Percentiles rank a stretch among this genome's conserved stretches.
These are phyloP conservation scores for Botrytis elliptica DNA, from an alignment of 2,329 filamentous ascomycete species.

Conservation along the genomic window DNA sequence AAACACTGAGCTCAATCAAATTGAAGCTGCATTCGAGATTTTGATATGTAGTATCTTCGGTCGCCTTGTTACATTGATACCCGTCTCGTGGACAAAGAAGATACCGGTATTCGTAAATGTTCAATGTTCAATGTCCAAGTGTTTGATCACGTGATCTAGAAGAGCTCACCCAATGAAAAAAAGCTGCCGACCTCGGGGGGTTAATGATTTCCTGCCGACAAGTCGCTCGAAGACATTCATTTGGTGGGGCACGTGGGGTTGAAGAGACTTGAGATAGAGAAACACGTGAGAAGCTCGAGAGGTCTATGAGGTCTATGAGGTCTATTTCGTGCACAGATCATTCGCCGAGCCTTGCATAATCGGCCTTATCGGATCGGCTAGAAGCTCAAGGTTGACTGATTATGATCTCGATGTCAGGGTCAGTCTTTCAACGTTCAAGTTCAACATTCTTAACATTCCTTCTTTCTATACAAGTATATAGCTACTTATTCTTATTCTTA, in stretches of 20 bases:
- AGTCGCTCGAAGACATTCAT: neutral
- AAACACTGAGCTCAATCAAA: neutral
- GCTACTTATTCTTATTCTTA: neutral
- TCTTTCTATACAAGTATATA: neutral
- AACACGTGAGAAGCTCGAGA: neutral
- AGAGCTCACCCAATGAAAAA: neutral
- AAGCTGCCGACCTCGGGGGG: too few relatives aligned
- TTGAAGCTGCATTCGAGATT: neutral
- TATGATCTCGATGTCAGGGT: neutral
- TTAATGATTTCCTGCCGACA: too few relatives aligned
- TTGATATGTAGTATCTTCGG: neutral
- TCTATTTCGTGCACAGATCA: constrained; percentile 9
- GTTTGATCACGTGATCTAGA: rapidly evolving
- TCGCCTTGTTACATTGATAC: neutral
- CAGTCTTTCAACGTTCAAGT: neutral
- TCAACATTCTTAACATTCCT: neutral
- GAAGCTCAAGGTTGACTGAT: neutral
- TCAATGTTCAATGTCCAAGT: neutral
- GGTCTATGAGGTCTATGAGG: neutral
- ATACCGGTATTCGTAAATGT: neutral
- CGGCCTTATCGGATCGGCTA: constrained; percentile 2
- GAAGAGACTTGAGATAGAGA: too few relatives aligned
- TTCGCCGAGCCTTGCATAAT: neutral
- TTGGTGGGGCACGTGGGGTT: neutral
- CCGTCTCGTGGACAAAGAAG: neutral